phyloP scores from a whole-genome alignment of 2,329 filamentous ascomycete species.

The Cladophialophora carrionii region DNA sequence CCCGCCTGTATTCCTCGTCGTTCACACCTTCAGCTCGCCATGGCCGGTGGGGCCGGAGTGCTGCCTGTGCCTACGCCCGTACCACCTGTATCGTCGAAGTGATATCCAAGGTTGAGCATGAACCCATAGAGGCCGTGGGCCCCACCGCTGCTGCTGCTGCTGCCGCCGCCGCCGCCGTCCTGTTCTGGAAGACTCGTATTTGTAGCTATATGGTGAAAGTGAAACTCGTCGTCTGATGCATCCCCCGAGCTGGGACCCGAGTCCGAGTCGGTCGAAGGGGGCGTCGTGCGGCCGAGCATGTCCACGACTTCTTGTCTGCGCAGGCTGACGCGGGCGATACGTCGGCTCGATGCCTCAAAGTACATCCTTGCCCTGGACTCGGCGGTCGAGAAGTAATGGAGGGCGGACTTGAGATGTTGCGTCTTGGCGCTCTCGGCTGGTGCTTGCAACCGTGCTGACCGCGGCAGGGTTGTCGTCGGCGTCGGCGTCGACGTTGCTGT shows the following conservation, averaged over 20 bases:
- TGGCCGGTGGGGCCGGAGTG: too few relatives aligned
- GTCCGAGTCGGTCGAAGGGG: slow-evolving; percentile 1
- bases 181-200: not conserved
- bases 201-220: not conserved
- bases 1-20: too few relatives aligned
- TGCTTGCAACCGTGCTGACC: not conserved
- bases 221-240: not conserved
- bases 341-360: slow-evolving; percentile 19
- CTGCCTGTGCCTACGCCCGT: too few relatives aligned
- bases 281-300: slow-evolving; percentile 4
- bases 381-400: slow-evolving; percentile 6
- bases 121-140: not conserved
- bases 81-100: not conserved
- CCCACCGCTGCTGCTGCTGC: too few relatives aligned
- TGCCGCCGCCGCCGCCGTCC: too few relatives aligned
- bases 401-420: not conserved
- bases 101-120: not conserved
- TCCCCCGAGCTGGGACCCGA: not conserved
- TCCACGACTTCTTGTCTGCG: slow-evolving; percentile 9
- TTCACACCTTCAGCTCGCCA: not conserved
- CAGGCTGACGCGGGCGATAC: slow-evolving; percentile 12
- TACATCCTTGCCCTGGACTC: slow-evolving; percentile 16
- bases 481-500: not conserved
- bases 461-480: not conserved
- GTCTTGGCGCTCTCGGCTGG: not conserved